phyloP scores from a whole-genome alignment of 2,329 filamentous ascomycete genomes.

The Pseudocercospora vitis region DNA sequence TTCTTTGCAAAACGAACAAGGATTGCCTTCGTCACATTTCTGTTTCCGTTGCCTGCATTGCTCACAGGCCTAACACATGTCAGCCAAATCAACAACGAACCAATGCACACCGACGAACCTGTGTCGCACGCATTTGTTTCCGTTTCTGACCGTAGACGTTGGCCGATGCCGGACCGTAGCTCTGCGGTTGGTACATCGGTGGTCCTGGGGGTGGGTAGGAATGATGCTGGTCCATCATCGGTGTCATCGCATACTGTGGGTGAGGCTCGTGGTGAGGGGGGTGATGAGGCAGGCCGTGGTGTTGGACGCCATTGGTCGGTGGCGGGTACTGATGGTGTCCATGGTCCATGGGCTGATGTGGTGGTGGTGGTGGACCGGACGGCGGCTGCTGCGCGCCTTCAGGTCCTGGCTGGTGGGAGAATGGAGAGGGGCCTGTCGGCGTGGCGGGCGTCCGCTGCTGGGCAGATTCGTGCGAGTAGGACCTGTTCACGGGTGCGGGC shows the following conservation, averaged over 20 bases:
- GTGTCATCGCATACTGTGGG: slow-evolving; percentile 30
- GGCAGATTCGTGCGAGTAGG: slow-evolving; percentile 37
- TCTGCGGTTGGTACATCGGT: slow-evolving; percentile 30
- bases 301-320: slow-evolving; percentile 28
- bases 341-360: slow-evolving; percentile 34
- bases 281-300: slow-evolving; percentile 29
- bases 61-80: slow-evolving; percentile 71
- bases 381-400: slow-evolving; percentile 31
- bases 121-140: slow-evolving; percentile 41
- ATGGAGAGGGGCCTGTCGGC: slow-evolving; percentile 31
- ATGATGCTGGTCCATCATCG: slow-evolving; percentile 34
- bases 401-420: slow-evolving; percentile 19
- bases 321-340: slow-evolving; percentile 36
- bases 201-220: slow-evolving; percentile 29
- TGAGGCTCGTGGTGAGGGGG: slow-evolving; percentile 32
- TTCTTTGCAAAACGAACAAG: slow-evolving; percentile 82
- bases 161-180: slow-evolving; percentile 31
- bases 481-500: slow-evolving; percentile 36
- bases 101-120: slow-evolving; percentile 28
- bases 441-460: slow-evolving; percentile 38
- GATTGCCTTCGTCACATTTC: slow-evolving; percentile 85
- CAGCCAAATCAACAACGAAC: slow-evolving; percentile 16
- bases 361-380: slow-evolving; percentile 23
- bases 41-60: slow-evolving; percentile 84
- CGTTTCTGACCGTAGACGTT: slow-evolving; percentile 31